Conservation (phyloP, 75 land plant species). For the Sequoiadendron giganteum region DNA sequence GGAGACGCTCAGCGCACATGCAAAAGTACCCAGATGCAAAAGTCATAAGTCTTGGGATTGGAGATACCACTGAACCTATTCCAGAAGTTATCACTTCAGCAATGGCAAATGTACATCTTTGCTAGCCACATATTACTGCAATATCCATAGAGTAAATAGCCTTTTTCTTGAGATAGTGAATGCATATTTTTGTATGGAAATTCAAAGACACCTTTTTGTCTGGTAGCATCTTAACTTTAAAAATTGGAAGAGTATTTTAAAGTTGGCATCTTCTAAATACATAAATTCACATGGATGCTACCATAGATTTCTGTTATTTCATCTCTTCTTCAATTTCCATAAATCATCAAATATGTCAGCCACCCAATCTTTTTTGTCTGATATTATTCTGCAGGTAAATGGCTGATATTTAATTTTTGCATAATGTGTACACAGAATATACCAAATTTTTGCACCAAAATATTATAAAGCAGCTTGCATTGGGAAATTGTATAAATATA, state of each 20-base stretch:
- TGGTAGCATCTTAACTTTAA: background rate
- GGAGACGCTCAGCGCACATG: constrained; percentile 73
- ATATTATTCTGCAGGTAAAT: background rate
- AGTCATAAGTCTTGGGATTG: constrained; percentile 94
- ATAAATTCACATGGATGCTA: background rate
- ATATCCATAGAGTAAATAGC: background rate
- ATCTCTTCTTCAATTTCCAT: background rate
- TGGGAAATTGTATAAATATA: background rate
- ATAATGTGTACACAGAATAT: background rate
- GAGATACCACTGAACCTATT: constrained; percentile 96
- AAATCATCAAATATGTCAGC: background rate
- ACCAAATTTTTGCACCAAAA: background rate
- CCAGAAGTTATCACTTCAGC: constrained; percentile 85
- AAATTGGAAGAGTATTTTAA: background rate
- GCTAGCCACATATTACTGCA: background rate
- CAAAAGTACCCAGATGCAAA: constrained; percentile 87
- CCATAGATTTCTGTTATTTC: background rate
- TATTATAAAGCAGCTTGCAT: background rate
- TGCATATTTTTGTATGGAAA: background rate
- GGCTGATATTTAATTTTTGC: background rate
- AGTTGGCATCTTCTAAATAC: background rate
- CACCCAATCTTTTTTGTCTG: background rate
- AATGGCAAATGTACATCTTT: constrained; percentile 65
- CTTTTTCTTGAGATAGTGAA: background rate
- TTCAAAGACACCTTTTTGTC: background rate